Evolutionary conservation across 345 rosid species (phyloP), one percentile per base, ranked within the genome.

Genomic region (Litchi chinensis): DNA sequence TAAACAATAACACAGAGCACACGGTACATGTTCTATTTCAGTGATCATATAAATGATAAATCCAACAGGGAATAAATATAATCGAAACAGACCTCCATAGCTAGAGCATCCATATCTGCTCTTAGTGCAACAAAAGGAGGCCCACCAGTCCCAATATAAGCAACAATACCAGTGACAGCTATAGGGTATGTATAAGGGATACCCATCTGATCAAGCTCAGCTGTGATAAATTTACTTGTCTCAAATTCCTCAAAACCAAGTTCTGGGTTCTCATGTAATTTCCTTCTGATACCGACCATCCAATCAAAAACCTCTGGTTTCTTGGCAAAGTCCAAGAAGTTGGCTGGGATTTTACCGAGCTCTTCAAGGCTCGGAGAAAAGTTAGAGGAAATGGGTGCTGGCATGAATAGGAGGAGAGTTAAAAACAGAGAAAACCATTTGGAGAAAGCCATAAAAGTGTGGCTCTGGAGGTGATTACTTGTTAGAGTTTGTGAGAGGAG

Each of bases 61-160:
- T 22, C 28, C 10, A 5, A 16, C 46, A 19, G 6, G 37, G 37
- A 6, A 46, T 0, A 70, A 44, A 6, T 3, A 67, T 56, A 71
- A 67, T 50, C 32, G 11, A 70, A 32, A 18, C 68, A 79, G 77
- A 92, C 98, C 98, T 92, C 91, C 87, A 93, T 82, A 80, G 91
- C 22, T 73, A 95, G 92, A 80, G 98, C 98, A 89, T 95, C 98
- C 98, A 95, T 93, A 74, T 93, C 98, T 15, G 98, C 98, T 40
- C 98, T 89, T 32, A 95, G 19, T 1, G 97, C 98, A 79, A 88
- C 91, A 74, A 83, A 88, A 60, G 91, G 90, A 0, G 88, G 88
- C 28, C 74, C 81, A 63, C 91, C 90, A n/a, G 84, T 79, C 21
- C 93, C 92, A 57, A 89, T 77, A 68, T 74, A 86, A 10, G 82